A percentile compares a stretch with the other conserved stretches of the same genome.
phyloP scores from a whole-genome alignment of 345 rosid species.

The Cardamine resedifolia region DNA sequence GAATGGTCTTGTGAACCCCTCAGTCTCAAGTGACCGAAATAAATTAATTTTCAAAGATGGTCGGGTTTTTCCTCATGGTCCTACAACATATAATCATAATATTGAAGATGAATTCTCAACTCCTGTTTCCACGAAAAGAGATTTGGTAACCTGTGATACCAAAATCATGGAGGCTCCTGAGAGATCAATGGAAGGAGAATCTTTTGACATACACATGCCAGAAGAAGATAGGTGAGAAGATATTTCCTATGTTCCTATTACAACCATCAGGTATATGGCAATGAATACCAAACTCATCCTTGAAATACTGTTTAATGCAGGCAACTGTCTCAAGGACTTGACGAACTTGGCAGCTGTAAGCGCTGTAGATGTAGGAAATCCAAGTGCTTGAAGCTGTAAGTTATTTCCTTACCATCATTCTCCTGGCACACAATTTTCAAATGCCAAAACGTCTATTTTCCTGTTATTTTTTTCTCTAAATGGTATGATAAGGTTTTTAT shows the following conservation, averaged over 20 bases:
- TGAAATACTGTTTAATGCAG: constrained; percentile 1
- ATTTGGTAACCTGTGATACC: constrained; percentile 35
- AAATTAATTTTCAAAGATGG: constrained; percentile 31
- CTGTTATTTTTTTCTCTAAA: not conserved
- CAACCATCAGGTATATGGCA: not conserved
- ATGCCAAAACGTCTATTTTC: not conserved
- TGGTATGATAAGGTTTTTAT: not conserved
- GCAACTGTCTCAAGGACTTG: constrained; percentile 14
- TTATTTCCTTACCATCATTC: constrained; percentile 18
- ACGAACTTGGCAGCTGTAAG: constrained; percentile 62
- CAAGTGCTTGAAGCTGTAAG: constrained; percentile 97
- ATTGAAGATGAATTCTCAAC: constrained; percentile 23
- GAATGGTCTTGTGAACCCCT: constrained; percentile 47
- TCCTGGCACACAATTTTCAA: not conserved
- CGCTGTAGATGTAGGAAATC: constrained; percentile 89
- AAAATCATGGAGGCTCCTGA: constrained; percentile 38
- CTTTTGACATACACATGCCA: constrained; percentile 35
- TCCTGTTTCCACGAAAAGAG: constrained; percentile 37
- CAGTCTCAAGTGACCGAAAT: constrained; percentile 36
- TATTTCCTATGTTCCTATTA: not conserved
- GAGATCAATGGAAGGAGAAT: constrained; percentile 30
- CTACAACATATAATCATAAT: constrained; percentile 1
- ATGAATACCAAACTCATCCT: not conserved
- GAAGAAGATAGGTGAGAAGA: not conserved
- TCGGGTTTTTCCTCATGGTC: constrained; percentile 27